Percentiles rank a stretch among this genome's conserved stretches.
These are phyloP conservation scores for Chlorella sorokiniana DNA, from an alignment of 139 green algal species.

Conservation along the genomic window DNA sequence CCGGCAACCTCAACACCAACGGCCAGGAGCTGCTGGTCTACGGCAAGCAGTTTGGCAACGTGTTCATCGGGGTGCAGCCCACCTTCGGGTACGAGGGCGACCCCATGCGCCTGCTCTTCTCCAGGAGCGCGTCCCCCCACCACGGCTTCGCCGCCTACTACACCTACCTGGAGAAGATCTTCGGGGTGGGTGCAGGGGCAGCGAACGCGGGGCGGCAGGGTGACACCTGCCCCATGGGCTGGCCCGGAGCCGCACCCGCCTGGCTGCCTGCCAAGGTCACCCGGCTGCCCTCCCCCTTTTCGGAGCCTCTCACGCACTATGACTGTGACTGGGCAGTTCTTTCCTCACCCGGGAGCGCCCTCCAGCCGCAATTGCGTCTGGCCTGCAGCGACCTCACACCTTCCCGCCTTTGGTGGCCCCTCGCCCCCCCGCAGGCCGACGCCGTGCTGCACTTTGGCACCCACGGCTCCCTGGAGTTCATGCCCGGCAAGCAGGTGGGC, in stretches of 20 bases:
- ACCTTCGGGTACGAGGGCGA: constrained; percentile 99
- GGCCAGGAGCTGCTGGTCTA: constrained; percentile 89
- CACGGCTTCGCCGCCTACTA: constrained; percentile 99
- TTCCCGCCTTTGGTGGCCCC: background rate
- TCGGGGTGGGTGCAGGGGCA: constrained; percentile 2
- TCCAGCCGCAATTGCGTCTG: background rate
- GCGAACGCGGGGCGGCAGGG: too few relatives aligned
- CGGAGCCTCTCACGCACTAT: too few relatives aligned
- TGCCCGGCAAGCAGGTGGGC: constrained; percentile 98
- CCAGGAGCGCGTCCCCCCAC: constrained; percentile 90
- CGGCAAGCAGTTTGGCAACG: constrained; percentile 97
- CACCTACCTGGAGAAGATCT: constrained; percentile 96
- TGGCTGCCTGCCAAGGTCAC: too few relatives aligned
- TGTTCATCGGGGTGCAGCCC: constrained; percentile 99
- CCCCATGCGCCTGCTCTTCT: constrained; percentile 99
- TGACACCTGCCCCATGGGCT: too few relatives aligned
- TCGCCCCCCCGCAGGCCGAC: constrained; percentile 54
- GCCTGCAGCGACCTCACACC: background rate
- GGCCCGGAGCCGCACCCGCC: too few relatives aligned
- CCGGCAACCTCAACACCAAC: constrained; percentile 96
- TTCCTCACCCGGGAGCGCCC: too few relatives aligned
- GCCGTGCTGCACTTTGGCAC: constrained; percentile 99
- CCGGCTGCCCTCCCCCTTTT: too few relatives aligned
- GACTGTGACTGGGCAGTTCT: too few relatives aligned
- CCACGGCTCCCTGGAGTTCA: constrained; percentile 99